Evolutionary conservation across 768 basidiomycete genomes (phyloP), one percentile per base, ranked within the genome.

Genomic region (Tricholoma bakamatsutake): DNA sequence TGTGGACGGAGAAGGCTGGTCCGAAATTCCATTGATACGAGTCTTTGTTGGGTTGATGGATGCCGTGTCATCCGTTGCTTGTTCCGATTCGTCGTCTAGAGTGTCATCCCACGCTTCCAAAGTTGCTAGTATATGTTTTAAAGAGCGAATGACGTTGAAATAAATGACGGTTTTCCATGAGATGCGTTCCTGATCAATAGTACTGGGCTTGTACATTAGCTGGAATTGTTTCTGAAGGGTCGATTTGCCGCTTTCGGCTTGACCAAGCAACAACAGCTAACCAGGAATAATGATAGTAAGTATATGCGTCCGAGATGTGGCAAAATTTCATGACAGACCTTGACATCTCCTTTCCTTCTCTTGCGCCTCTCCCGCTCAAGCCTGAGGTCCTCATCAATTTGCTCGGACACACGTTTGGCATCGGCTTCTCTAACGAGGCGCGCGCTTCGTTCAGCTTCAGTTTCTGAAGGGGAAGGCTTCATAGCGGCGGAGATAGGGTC

Each of bases 221-320:
- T 89, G 87, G 61, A 87, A 88, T 64, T 87, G 87, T 66, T 88
- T 88, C 69, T 87, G 85, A 47, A 89, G 77, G 3, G 86, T 88
- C 31, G 84, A 84, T 66, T 89, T 88, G 61, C 86, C 87, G 47
- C 84, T 88, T 73, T 89, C 87, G 37, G 87, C 87, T 63, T 89
- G 87, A 37, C 88, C 88, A 39, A 89, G 78, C 54, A 90, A 76
- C n/a, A 90, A 71, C 42, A 89, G 70, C 85, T 90, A 62, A 49
- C 55, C 37, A 24, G 37, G 53, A 12, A 50, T 55, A 50, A 40
- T 47, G 50, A 59, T 17, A 30, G 60, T 74, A 55, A 73, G 61
- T 76, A 72, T 74, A 75, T 73, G 69, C 69, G 73, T 57, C 46
- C 54, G 50, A 53, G 17, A 47, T 24, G 27, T 4, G 57, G 53